Conservation (phyloP, 2,329 filamentous ascomycete species). For the Aspergillus sp. region DNA sequence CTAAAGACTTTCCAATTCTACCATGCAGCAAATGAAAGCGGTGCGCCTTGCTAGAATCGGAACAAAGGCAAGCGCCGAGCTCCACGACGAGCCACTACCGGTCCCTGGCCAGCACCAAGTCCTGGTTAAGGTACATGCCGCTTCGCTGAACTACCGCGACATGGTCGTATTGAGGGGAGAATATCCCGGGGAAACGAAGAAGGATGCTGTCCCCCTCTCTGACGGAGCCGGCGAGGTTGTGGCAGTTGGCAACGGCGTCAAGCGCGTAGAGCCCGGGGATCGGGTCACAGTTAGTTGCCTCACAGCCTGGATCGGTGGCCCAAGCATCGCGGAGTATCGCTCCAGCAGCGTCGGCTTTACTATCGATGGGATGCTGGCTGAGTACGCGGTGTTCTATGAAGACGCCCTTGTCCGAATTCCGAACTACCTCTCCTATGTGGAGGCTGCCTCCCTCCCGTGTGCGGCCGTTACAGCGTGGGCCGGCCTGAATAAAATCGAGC, state of each 20-base stretch:
- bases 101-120: neutral
- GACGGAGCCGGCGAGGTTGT: neutral
- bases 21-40: neutral
- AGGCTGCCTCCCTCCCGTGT: conserved; percentile 13
- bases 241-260: neutral
- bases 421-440: neutral
- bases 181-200: neutral
- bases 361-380: neutral
- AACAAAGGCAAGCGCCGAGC: neutral
- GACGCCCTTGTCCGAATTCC: neutral
- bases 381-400: neutral
- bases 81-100: neutral
- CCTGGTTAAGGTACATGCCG: neutral
- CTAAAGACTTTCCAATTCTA: neutral
- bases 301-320: neutral
- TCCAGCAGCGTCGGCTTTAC: neutral
- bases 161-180: neutral
- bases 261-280: neutral
- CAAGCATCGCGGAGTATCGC: neutral
- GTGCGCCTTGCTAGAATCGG: neutral
- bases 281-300: neutral
- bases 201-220: neutral
- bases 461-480: conserved; percentile 13
- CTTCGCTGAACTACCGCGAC: neutral
- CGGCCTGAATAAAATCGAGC: conserved; percentile 1